phyloP scores from a whole-genome alignment of 75 land plant species.

The Pinus taeda region DNA sequence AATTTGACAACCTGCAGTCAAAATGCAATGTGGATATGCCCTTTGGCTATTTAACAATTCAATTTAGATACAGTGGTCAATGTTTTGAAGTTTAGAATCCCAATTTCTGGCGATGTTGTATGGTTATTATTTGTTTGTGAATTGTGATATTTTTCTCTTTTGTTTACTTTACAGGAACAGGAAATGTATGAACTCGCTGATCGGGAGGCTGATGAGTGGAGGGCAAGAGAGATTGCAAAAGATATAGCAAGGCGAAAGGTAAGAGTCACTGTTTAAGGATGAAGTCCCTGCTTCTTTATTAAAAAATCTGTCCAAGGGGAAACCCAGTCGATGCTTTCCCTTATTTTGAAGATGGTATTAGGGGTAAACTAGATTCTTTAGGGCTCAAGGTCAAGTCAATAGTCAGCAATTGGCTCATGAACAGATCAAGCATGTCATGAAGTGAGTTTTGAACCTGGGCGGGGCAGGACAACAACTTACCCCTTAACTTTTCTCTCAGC shows the following conservation, averaged over 20 bases:
- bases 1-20: not conserved
- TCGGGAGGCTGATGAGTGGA: constrained; percentile 97
- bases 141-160: not conserved
- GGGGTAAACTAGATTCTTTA: too few species aligned
- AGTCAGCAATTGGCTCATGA: too few species aligned
- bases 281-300: too few species aligned
- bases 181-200: constrained; percentile 72
- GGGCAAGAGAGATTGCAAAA: constrained; percentile 96
- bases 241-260: constrained; percentile 92
- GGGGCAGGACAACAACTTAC: too few species aligned
- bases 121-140: too few species aligned
- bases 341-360: too few species aligned
- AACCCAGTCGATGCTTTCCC: too few species aligned
- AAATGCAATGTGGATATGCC: not conserved
- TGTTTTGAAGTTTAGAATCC: not conserved
- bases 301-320: too few species aligned
- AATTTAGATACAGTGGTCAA: not conserved
- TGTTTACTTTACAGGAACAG: constrained; percentile 45
- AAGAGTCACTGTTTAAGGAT: not conserved
- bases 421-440: too few species aligned
- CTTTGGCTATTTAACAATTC: not conserved
- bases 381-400: too few species aligned
- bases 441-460: too few species aligned
- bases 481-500: too few species aligned
- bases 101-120: not conserved